phyloP scores from a whole-genome alignment of 1,284 basidiomycete genomes.

The Fomes fomentarius region DNA sequence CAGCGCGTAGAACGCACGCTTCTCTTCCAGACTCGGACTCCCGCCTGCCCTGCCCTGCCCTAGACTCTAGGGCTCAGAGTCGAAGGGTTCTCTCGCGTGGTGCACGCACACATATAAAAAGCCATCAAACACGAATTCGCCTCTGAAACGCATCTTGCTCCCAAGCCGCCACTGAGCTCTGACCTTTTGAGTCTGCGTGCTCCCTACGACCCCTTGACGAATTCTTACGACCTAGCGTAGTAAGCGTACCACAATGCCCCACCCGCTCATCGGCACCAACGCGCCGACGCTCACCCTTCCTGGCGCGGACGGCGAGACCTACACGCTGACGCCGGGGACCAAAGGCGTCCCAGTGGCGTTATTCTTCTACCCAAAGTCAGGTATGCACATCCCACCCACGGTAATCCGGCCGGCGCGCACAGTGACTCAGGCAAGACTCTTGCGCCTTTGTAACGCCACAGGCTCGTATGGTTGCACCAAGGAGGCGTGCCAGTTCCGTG shows the following conservation, averaged over 20 bases:
- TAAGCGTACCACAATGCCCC: conserved; percentile 31
- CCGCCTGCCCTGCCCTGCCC: background rate
- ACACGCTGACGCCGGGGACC: conserved; percentile 49
- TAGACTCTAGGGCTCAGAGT: background rate
- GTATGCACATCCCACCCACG: conserved; percentile 37
- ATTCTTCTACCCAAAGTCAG: conserved; percentile 78
- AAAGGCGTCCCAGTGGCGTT: conserved; percentile 58
- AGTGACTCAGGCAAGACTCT: background rate
- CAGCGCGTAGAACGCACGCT: background rate
- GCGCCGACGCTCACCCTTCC: conserved; percentile 57
- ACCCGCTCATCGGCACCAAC: conserved; percentile 49
- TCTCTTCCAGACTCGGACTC: background rate
- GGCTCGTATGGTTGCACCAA: conserved; percentile 78
- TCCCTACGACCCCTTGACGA: conserved; percentile 19
- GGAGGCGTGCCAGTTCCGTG: conserved; percentile 79
- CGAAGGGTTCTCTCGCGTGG: background rate
- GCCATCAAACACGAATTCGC: background rate
- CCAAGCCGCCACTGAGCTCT: conserved; percentile 4
- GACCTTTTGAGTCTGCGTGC: too few relatives aligned
- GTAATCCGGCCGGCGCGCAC: conserved; percentile 3
- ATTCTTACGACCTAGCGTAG: conserved; percentile 6
- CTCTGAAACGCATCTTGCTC: background rate
- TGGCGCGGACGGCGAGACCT: conserved; percentile 50
- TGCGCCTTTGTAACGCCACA: conserved; percentile 29
- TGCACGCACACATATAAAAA: background rate